These are phyloP conservation scores for Sarocladium strictum DNA, from an alignment of 2,329 filamentous ascomycete genomes.

Conservation along the genomic window DNA sequence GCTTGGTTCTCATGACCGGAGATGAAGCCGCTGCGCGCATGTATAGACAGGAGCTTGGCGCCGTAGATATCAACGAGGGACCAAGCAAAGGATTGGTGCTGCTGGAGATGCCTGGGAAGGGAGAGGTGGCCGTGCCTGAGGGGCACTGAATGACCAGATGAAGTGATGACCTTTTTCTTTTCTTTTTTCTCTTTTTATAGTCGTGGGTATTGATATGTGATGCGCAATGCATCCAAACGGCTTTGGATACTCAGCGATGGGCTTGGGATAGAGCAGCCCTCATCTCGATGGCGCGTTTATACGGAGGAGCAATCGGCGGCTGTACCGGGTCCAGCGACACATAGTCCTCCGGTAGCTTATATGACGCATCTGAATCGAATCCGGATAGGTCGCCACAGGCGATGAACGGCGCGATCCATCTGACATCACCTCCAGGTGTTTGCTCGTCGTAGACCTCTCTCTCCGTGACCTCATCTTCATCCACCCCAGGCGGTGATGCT, in stretches of 20 bases:
- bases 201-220: conserved; percentile 12
- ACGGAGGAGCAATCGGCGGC: conserved; percentile 91
- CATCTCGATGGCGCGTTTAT: conserved; percentile 83
- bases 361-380: conserved; percentile 94
- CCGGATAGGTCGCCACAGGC: conserved; percentile 94
- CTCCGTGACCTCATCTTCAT: conserved; percentile 35
- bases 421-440: conserved; percentile 22
- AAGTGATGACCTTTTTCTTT: neutral
- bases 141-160: conserved; percentile 19
- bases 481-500: conserved; percentile 5
- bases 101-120: conserved; percentile 34
- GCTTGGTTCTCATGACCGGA: conserved; percentile 49
- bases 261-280: conserved; percentile 28
- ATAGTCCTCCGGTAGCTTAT: conserved; percentile 79
- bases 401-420: conserved; percentile 93
- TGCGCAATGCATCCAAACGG: conserved; percentile 2
- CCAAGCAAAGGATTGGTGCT: conserved; percentile 33
- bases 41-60: conserved; percentile 43
- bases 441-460: conserved; percentile 43
- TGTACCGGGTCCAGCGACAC: conserved; percentile 88
- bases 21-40: conserved; percentile 32
- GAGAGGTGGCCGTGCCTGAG: conserved; percentile 27
- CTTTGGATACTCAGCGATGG: conserved; percentile 17
- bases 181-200: conserved; percentile 12
- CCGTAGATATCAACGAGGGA: conserved; percentile 36